Evolutionary conservation across 805 yeast species (phyloP), one percentile per base, ranked within the genome.

Genomic region (Candida corydali): DNA sequence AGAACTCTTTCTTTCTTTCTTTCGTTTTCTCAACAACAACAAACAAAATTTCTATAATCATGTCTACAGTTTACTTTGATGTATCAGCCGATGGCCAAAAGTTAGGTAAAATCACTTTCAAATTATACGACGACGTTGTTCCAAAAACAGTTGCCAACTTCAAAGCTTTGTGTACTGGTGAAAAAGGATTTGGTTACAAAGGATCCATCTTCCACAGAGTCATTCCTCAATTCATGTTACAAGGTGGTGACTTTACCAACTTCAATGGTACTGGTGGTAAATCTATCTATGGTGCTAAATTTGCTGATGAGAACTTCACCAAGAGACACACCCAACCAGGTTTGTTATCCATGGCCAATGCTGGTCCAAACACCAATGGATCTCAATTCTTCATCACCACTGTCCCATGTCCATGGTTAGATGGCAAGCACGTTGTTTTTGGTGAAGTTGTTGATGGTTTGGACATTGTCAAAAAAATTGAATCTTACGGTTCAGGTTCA

Each of bases 171-270:
- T 77, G 83, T 61, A 82, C 96, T 45, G 96, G 96, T 52, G 96
- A 86, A 73, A 84, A 87, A 77, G 98, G 97, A 44, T 85, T 70
- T 55, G 96, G 96, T 43, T 88, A 81, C 78, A 80, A 81, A 60
- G 76, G 74, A 55, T 85, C 94, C 34, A 72, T 80, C 49, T 89
- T 91, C 93, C 97, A 89, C 86, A 83, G 96, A 74, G 95, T 89
- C 49, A 88, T 88, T 57, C 96, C 96, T 49, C 80, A 84, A 65
- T 89, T 89, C 75, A 89, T 89, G 98, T 74, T 91, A 61, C 98
- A 89, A 76, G 97, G 75, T 55, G 73, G 73, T 51, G 73, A 68
- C 49, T 65, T 66, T 58, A 62, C 69, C 46, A 56, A 62, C 68
- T 82, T 86, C 65, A 81, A 85, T 63, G 97, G 98, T 51, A 80